Evolutionary conservation across 352 stramenopile genomes (phyloP), one percentile per base, ranked within the genome.

Genomic region (Globisporangium parvum): DNA sequence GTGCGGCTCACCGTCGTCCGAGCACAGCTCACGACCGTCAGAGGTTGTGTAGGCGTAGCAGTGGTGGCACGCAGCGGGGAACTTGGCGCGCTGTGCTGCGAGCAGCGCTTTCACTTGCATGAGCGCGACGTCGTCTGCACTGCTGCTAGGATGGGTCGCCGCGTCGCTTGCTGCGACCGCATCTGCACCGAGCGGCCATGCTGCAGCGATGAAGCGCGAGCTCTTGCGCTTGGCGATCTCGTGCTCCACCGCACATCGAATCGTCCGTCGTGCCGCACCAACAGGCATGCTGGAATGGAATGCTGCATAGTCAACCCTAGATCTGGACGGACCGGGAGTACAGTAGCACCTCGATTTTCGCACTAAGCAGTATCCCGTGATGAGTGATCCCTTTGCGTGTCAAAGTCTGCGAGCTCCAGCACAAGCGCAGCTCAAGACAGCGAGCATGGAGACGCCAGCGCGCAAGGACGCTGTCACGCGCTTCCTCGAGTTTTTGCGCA

Each of bases 211-310:
- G 69, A 92, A 92, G 56, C 82, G 80, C 41, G 82, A 92, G 55
- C 78, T 77, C 65, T 90, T 93, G 63, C 78, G 80, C 73, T 93
- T 93, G 23, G 69, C 75, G 57, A 83, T 84, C 67, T 93, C 80
- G 51, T 87, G 64, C 69, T 90, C 74, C 51, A 91, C 62, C 17
- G 70, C 67, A 41, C 60, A 55, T 28, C 65, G 62, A 56, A 93
- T 76, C 33, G 74, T 86, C 45, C 62, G 77, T n/a, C 52, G 52
- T 51, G 14, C 11, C 11, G 44, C 23, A 14, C 20, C 35, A 15
- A 42, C 39, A 12, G 26, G 2, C 26, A 9, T 41, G 42, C 39
- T 18, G 14, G 40, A 12, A 17, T n/a, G 14, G 17, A 26, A 31
- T 15, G 2, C 11, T 41, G 23, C 24, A 47, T 18, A 20, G 12